Evolutionary conservation across 2,329 filamentous ascomycete species (phyloP).

Genomic region (Ilyonectria mors-panacis): DNA sequence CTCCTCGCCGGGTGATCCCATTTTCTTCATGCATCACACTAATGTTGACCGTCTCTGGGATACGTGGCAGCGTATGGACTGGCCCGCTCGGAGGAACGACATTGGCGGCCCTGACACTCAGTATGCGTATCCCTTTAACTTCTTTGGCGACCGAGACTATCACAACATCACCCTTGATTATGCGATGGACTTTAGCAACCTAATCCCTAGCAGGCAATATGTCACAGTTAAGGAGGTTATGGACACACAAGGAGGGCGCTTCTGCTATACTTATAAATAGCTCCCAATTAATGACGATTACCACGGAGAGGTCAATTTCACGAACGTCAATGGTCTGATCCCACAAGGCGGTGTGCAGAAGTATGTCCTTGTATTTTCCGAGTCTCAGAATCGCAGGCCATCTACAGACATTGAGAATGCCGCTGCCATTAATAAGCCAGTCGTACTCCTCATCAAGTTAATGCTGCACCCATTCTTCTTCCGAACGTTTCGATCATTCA

Average conservation of each 20-base stretch:
- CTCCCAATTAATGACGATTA: neutral
- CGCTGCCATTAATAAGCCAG: too few species aligned
- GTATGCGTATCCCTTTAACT: constrained; percentile 53
- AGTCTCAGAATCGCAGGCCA: too few species aligned
- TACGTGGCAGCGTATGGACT: constrained; percentile 51
- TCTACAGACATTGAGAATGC: too few species aligned
- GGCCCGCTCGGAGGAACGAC: constrained; percentile 46
- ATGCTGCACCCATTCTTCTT: too few species aligned
- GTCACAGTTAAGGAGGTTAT: constrained; percentile 30
- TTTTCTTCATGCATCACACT: constrained; percentile 48
- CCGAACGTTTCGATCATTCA: too few species aligned
- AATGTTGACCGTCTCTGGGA: constrained; percentile 48
- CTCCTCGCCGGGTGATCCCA: constrained; percentile 42
- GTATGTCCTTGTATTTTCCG: too few species aligned
- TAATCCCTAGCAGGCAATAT: constrained; percentile 18
- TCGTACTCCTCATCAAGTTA: too few species aligned
- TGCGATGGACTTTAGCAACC: constrained; percentile 28
- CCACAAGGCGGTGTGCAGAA: too few species aligned
- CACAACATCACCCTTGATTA: constrained; percentile 52
- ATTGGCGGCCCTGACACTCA: constrained; percentile 52
- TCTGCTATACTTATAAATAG: neutral
- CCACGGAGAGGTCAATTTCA: too few species aligned
- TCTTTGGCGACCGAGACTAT: constrained; percentile 50
- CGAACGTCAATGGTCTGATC: too few species aligned
- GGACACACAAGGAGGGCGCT: constrained; percentile 26